phyloP scores from a whole-genome alignment of 768 basidiomycete genomes.

The Mycena olivaceomarginata region DNA sequence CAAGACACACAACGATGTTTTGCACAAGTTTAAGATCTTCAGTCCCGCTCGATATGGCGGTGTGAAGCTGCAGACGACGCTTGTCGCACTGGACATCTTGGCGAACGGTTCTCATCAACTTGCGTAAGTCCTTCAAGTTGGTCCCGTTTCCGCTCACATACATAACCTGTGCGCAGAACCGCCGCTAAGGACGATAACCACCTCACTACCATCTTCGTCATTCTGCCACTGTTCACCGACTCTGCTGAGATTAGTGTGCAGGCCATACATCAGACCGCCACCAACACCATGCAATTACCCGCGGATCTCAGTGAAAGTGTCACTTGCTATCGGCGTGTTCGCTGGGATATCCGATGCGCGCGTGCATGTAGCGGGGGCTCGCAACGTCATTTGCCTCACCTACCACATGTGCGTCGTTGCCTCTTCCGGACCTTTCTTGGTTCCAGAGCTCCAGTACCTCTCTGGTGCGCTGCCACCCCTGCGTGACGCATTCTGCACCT shows the following conservation, averaged over 20 bases:
- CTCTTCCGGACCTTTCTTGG: too few species aligned
- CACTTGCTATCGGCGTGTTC: slow-evolving; percentile 7
- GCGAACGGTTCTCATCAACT: slow-evolving; percentile 21
- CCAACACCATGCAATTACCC: slow-evolving; percentile 1
- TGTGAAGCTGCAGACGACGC: too few species aligned
- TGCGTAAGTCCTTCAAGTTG: background rate
- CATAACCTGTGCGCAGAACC: slow-evolving; percentile 7
- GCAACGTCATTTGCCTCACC: slow-evolving; percentile 12
- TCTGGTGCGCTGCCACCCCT: slow-evolving; percentile 4
- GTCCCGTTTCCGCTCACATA: background rate
- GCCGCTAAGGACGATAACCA: background rate
- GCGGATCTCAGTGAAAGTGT: background rate
- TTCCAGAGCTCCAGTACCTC: background rate
- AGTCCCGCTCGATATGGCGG: rapidly evolving
- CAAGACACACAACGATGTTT: background rate
- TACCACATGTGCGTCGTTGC: slow-evolving; percentile 2
- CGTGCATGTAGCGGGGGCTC: background rate
- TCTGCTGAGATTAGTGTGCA: background rate
- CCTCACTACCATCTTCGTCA: slow-evolving; percentile 13
- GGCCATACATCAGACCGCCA: background rate
- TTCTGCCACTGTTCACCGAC: slow-evolving; percentile 9
- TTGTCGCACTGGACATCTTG: background rate
- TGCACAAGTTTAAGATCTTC: background rate
- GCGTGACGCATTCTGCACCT: slow-evolving; percentile 24
- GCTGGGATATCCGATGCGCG: background rate